A percentile compares a stretch with the other conserved stretches of the same genome.
Conservation (phyloP, 371 early-diverging fungal species). For the Gilbertella persicaria region DNA sequence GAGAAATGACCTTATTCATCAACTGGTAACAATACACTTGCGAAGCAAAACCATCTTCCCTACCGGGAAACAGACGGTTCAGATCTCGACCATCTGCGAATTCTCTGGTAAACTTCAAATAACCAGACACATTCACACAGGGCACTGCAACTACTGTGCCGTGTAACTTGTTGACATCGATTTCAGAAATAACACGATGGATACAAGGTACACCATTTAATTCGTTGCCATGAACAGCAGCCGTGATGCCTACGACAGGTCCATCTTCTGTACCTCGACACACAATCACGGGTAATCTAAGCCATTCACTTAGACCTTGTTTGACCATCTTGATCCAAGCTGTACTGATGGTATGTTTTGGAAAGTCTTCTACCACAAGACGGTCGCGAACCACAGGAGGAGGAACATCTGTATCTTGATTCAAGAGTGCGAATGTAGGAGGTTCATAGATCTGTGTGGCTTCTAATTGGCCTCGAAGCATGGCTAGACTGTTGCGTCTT, state of each 20-base stretch:
- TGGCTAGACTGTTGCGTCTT: slow-evolving; percentile 31
- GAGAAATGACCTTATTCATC: slow-evolving; percentile 75
- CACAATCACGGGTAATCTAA: slow-evolving; percentile 67
- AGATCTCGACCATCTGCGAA: slow-evolving; percentile 84
- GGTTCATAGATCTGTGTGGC: slow-evolving; percentile 60
- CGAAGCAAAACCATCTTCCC: slow-evolving; percentile 69
- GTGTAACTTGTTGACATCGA: slow-evolving; percentile 70
- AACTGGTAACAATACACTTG: slow-evolving; percentile 82
- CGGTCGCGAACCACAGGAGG: slow-evolving; percentile 66
- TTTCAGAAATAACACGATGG: slow-evolving; percentile 75
- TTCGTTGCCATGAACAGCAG: slow-evolving; percentile 91
- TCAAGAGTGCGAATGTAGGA: slow-evolving; percentile 46
- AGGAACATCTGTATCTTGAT: slow-evolving; percentile 66
- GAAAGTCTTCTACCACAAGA: slow-evolving; percentile 67
- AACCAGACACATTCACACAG: slow-evolving; percentile 86
- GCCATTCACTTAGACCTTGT: slow-evolving; percentile 70
- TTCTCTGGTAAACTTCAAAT: slow-evolving; percentile 75
- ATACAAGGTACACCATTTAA: slow-evolving; percentile 91
- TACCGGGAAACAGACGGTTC: slow-evolving; percentile 86
- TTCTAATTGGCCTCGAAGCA: slow-evolving; percentile 24
- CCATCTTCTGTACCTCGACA: slow-evolving; percentile 63
- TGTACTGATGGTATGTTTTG: slow-evolving; percentile 61
- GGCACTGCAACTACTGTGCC: slow-evolving; percentile 90
- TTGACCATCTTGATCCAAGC: slow-evolving; percentile 78
- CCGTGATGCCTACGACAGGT: slow-evolving; percentile 51